Base-by-base conservation (phyloP, 2,329 filamentous ascomycete genomes). In the Ophiosphaerella narmari region DNA sequence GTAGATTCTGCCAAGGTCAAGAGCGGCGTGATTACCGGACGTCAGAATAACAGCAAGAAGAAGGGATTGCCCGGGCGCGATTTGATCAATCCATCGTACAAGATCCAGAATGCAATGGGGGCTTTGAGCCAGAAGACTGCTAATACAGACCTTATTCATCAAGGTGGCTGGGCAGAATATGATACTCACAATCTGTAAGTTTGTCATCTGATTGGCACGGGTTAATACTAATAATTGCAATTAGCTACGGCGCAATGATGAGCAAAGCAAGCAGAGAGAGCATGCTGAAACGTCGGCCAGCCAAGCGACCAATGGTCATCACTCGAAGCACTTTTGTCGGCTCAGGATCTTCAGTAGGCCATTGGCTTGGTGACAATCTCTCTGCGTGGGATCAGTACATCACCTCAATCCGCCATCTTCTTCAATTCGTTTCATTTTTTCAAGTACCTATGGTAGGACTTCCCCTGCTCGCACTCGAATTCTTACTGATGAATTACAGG, bases 271-370 rank as follows among this genome's bases (percentile, higher is more conserved):
- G 86, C 1, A 80, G 82, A 41, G 72, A 80, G n/a, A 86, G 88
- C 5, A 88, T 92, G 87, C 72, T 84, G 8, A 74, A 78, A n/a
- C 81, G 87, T n/a, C 82, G 87, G 0, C 87, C 88, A 0, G 68
- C 72, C 1, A 76, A 84, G 11, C 81, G 88, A 0, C 87, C 89
- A 1, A 66, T 92, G 57, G 77, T 92, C 46, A 90, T 93, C 60
- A 90, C 88, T 0, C 84, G 89, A n/a, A 87, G 84, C 38, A 91
- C 88, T 0, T 92, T 89, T 65, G 83, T 87, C 12, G 89, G 89
- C 7, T 86, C 87, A 1, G 89, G 89, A 2, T 66, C 73, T 18
- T 73, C 81, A 33, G 80, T 84, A 31, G 82, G 81, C 9, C 81
- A 85, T 57, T 85, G 82, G 82, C 73, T 83, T 3, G 83, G 83